Evolutionary conservation across 805 yeast species (phyloP), one percentile per base, ranked within the genome.

Genomic region (Metschnikowia anglica): DNA sequence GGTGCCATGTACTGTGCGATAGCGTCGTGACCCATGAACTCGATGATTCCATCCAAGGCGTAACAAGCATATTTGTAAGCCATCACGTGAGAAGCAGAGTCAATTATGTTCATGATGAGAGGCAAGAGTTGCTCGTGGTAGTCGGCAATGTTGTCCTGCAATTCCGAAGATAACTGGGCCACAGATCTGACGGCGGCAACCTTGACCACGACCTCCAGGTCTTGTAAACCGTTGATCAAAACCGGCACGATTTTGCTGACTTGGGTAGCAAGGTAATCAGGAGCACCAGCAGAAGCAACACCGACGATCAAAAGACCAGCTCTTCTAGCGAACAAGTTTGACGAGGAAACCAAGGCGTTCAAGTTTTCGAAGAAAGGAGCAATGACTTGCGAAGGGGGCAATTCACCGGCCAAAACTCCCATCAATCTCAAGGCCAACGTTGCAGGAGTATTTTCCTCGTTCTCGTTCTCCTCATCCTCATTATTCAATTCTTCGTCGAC

Each of bases 381-480:
- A 52, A 90, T 81, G 43, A 87, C 95, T 65, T 93, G 99, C 32
- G 88, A 79, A 37, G 98, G 96, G 41, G 99, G 97, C 57, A 93
- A 74, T 58, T 84, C 89, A 34, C 83, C 72, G 13, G 98, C 79
- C 52, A 91, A 80, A 58, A 79, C 78, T 40, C 88, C 85, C 41
- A 93, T 64, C 46, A 91, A 71, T 68, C 96, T 80, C 55, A 89
- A 74, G 12, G 95, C 96, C 52, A 88, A 75, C 38, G 84, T 65
- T 33, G 81, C 66, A 43, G 96, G 95, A 42, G 82, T 77, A 58
- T 81, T 85, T 66, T 91, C 98, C 68, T 89, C 97, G 60, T 88
- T 89, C 65, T 89, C 97, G 54, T 87, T 91, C 56, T 89, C 95
- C 60, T 87, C 96, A 50, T 85, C 90, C 57, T 85, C 91, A 47